phyloP scores from a whole-genome alignment of 208 protist genomes.

The Leishmania lainsoni region DNA sequence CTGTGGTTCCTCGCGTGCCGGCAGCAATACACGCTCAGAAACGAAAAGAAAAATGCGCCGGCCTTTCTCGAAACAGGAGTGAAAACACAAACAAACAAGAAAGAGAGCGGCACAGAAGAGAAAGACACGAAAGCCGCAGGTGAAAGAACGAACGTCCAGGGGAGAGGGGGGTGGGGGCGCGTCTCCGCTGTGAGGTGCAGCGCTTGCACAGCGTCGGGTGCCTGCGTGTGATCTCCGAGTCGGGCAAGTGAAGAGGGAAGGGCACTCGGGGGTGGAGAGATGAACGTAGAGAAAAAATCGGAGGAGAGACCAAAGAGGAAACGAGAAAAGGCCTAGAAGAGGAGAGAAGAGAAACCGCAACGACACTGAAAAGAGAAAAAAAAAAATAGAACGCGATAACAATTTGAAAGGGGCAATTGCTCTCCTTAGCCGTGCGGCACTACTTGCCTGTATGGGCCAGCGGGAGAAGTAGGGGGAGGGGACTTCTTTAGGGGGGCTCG shows the following conservation, averaged over 20 bases:
- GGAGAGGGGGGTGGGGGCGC: neutral
- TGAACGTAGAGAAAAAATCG: neutral
- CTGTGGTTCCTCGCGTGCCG: neutral
- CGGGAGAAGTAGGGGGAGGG: neutral
- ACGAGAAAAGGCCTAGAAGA: neutral
- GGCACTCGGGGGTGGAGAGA: neutral
- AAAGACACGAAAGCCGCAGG: conserved; percentile 28
- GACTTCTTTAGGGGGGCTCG: neutral
- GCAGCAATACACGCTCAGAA: neutral
- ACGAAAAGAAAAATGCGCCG: neutral
- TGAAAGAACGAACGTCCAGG: neutral
- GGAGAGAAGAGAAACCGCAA: conserved; percentile 16
- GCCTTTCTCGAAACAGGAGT: neutral
- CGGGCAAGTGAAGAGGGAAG: neutral
- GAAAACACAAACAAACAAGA: neutral
- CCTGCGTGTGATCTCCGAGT: neutral
- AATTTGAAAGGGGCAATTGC: neutral
- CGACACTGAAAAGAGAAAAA: neutral
- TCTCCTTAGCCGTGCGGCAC: neutral
- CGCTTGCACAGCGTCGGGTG: neutral
- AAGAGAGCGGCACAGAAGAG: conserved; percentile 11
- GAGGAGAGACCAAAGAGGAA: neutral
- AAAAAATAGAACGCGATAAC: neutral
- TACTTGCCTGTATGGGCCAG: neutral
- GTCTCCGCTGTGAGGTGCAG: neutral